Evolutionary conservation across 192 early-diverging fungal genomes (phyloP).

Genomic region (Thoreauomyces humboldtii): DNA sequence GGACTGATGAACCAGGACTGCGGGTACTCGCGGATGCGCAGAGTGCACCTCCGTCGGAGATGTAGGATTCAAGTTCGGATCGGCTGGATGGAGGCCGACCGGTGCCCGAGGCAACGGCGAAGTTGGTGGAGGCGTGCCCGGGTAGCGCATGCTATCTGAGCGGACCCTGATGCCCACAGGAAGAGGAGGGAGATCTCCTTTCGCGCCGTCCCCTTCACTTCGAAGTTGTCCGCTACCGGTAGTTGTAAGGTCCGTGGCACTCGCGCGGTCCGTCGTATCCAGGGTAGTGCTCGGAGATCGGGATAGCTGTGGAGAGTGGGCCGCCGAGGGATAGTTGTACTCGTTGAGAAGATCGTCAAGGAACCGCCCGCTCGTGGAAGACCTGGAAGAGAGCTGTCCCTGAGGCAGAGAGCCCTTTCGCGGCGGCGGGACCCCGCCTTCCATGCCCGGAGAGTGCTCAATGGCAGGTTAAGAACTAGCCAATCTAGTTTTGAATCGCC

Average conservation of each 20-base stretch:
- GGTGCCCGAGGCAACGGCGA: not conserved
- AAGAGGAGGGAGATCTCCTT: not conserved
- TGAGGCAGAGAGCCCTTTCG: not conserved
- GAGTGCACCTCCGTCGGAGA: no score
- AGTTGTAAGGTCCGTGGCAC: not conserved
- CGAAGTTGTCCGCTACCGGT: not conserved
- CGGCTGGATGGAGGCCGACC: not conserved
- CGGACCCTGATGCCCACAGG: not conserved
- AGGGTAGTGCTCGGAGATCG: not conserved
- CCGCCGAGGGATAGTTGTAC: slow-evolving; percentile 24
- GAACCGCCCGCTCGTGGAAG: slow-evolving; percentile 22
- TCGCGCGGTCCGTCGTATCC: not conserved
- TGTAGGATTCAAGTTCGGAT: no score
- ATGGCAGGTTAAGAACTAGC: no score
- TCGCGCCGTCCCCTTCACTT: not conserved
- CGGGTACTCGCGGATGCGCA: no score
- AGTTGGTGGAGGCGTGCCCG: not conserved
- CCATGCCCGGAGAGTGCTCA: no score
- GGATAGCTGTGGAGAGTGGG: not conserved
- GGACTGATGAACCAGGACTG: no score
- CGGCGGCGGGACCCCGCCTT: slow-evolving; percentile 8
- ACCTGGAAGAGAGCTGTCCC: slow-evolving; percentile 4
- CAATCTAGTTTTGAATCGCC: no score
- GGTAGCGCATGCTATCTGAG: not conserved
- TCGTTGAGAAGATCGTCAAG: slow-evolving; percentile 27